phyloP scores from a whole-genome alignment of 75 land plant genomes.

The Selaginella tamariscina region DNA sequence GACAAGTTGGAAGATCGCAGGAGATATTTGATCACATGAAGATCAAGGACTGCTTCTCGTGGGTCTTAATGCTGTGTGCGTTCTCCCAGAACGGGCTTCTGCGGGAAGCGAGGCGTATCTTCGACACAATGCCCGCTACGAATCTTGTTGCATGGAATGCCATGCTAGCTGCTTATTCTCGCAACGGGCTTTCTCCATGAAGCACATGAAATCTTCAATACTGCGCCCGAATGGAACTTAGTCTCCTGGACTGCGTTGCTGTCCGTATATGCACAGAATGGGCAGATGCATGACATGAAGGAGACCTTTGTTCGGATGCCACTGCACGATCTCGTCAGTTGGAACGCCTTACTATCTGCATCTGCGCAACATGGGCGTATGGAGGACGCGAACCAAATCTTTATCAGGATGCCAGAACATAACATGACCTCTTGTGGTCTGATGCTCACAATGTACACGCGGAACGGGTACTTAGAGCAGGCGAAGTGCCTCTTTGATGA shows the following conservation, averaged over 20 bases:
- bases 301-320: neutral
- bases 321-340: neutral
- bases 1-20: neutral
- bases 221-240: neutral
- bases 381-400: neutral
- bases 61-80: neutral
- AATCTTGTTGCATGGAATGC: neutral
- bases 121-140: neutral
- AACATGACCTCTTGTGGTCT: neutral
- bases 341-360: neutral
- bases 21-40: neutral
- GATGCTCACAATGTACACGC: neutral
- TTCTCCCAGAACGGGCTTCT: neutral
- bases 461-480: neutral
- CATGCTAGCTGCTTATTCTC: neutral
- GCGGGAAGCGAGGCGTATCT: neutral
- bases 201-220: neutral
- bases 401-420: neutral
- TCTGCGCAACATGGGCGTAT: neutral
- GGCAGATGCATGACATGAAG: neutral
- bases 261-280: neutral
- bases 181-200: neutral
- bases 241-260: neutral
- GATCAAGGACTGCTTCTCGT: conserved; percentile 1
- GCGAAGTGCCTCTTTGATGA: neutral